phyloP scores from a whole-genome alignment of 2,329 filamentous ascomycete genomes.

The Trichoderma lentiforme region DNA sequence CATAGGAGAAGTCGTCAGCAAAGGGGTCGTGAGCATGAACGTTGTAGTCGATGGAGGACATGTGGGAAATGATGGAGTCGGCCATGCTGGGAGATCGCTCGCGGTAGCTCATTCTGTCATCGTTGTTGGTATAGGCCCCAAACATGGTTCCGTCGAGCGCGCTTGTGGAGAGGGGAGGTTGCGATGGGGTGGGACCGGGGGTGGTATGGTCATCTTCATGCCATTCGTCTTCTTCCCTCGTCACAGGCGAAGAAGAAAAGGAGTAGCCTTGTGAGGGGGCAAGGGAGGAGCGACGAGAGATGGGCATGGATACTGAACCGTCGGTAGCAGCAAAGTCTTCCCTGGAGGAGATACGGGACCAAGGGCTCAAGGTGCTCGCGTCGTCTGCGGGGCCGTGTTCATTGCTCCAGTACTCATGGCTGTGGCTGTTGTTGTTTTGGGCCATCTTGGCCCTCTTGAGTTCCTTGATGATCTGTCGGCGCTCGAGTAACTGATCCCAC shows the following conservation, averaged over 20 bases:
- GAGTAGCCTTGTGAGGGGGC: constrained; percentile 49
- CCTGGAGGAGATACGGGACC: constrained; percentile 42
- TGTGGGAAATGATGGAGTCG: constrained; percentile 70
- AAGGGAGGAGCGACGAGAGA: constrained; percentile 43
- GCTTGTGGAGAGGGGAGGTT: constrained; percentile 50
- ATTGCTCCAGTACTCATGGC: constrained; percentile 73
- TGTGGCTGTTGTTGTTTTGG: constrained; percentile 45
- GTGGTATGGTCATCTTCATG: constrained; percentile 53
- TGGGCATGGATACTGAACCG: constrained; percentile 36
- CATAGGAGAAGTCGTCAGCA: constrained; percentile 86
- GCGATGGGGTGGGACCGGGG: constrained; percentile 43
- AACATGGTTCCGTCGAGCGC: constrained; percentile 76
- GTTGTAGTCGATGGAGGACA: constrained; percentile 63
- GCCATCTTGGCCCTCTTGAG: constrained; percentile 55
- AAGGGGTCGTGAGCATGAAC: constrained; percentile 60
- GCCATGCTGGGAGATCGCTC: constrained; percentile 76
- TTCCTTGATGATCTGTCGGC: constrained; percentile 56
- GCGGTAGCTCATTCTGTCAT: constrained; percentile 50
- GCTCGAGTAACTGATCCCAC: constrained; percentile 57
- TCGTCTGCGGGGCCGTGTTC: constrained; percentile 68
- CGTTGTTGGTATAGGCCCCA: constrained; percentile 55
- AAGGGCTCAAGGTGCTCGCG: constrained; percentile 37
- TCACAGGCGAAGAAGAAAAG: constrained; percentile 36
- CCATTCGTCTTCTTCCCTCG: constrained; percentile 31
- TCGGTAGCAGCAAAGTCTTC: constrained; percentile 40